Evolutionary conservation across 139 green algal species (phyloP).

Genomic region (Tetratostichococcus sp.): DNA sequence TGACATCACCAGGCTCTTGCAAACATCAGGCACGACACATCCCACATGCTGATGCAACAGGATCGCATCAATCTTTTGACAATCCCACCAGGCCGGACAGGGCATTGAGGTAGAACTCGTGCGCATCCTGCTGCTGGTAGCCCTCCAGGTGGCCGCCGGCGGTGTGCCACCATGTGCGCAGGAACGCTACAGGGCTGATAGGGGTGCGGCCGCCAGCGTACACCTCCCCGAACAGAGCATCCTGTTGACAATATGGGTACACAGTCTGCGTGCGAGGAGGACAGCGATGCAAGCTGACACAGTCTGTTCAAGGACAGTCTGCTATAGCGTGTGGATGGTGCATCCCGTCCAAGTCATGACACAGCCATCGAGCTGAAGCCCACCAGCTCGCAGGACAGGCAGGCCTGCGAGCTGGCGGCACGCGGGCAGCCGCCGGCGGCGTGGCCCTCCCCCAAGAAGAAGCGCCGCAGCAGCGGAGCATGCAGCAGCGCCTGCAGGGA

Average conservation of each 20-base stretch:
- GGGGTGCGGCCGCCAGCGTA: conserved; percentile 52
- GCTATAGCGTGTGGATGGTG: too few species aligned
- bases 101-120: conserved; percentile 89
- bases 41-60: too few species aligned
- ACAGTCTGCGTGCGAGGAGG: too few species aligned
- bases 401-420: conserved; percentile 26
- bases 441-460: conserved; percentile 74
- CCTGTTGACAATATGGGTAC: conserved; percentile 43
- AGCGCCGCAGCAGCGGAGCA: conserved; percentile 63
- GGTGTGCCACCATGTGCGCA: conserved; percentile 75
- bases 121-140: conserved; percentile 85
- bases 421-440: conserved; percentile 26
- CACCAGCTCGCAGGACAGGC: conserved; percentile 72
- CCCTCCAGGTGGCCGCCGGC: conserved; percentile 47
- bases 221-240: conserved; percentile 51
- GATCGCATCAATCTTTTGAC: too few species aligned
- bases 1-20: too few species aligned
- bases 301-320: too few species aligned
- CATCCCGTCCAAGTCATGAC: too few species aligned
- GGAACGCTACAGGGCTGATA: conserved; percentile 57
- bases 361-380: too few species aligned
- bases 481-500: conserved; percentile 74
- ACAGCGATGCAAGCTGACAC: too few species aligned
- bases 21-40: too few species aligned
- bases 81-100: conserved; percentile 46